Percentiles rank a stretch among this genome's conserved stretches.
Conservation (phyloP, 192 early-diverging fungal species). For the Entophlyctis helioformis region DNA sequence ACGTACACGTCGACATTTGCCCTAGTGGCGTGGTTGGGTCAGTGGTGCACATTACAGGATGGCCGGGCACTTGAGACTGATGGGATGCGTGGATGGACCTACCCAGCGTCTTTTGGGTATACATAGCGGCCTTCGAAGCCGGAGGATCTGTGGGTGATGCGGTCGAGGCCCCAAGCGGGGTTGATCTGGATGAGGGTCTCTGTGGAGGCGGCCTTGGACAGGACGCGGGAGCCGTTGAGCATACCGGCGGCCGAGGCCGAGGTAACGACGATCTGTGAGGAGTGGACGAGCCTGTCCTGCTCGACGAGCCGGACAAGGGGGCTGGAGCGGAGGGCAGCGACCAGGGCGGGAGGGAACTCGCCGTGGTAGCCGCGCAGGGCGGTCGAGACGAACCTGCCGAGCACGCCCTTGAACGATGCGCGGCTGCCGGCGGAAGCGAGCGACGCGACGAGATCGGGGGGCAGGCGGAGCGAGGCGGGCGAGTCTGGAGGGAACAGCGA, state of each 20-base stretch:
- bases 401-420: no score
- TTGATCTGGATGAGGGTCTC: slow-evolving; percentile 1
- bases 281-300: slow-evolving; percentile 2
- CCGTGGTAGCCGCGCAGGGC: no score
- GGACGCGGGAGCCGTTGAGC: slow-evolving; percentile 9
- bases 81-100: neutral
- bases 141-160: slow-evolving; percentile 15
- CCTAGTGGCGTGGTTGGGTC: no score
- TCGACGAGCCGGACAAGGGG: slow-evolving; percentile 2
- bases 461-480: no score
- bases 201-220: slow-evolving; percentile 3
- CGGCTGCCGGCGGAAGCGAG: no score
- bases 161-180: slow-evolving; percentile 21
- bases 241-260: slow-evolving; percentile 10
- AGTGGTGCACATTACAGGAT: no score
- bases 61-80: no score
- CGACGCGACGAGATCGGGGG: no score
- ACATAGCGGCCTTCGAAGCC: slow-evolving; percentile 14
- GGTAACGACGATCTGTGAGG: neutral
- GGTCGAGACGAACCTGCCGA: neutral
- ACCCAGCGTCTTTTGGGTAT: slow-evolving; percentile 7
- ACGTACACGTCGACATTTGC: slow-evolving; percentile 27
- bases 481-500: no score
- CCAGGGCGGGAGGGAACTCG: no score
- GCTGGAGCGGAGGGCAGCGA: no score